Base-by-base conservation (phyloP, 305 asterid genomes). In the Ilex paraguariensis region DNA sequence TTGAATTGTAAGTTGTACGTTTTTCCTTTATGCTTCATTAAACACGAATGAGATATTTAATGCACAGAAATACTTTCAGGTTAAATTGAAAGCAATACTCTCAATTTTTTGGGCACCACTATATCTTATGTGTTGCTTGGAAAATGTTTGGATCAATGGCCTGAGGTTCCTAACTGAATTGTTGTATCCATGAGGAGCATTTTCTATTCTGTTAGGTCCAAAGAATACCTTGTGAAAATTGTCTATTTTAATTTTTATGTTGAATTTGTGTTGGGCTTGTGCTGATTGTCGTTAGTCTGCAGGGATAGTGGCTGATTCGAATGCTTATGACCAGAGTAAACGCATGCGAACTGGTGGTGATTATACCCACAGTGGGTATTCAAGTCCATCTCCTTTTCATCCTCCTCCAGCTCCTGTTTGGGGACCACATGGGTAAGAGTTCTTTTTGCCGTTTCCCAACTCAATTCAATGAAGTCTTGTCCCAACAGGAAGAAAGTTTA, bases 271-370 rank as follows among this genome's bases (percentile, higher is more conserved):
- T 12, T 10, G 13, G 3, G 31, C 7, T 5, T 44, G 63, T 74
- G 57, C 57, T 31, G 53, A 63, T 61, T 51, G 21, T 6, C 45
- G 15, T 64, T 59, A 16, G 0, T 42, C 6, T 66, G 66, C 79
- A 90, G 97, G 97, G 51, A 87, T 85, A 68, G 95, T 90, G 66
- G 84, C 86, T 56, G 95, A 90, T 77, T 70, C 95, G 33, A 93
- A 80, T 69, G 80, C 84, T 54, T 84, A 83, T 78, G 98, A 93
- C 73, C 99, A 87, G 78, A 93, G 96, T 71, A 93, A 93, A 77
- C 92, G 99, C 7, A 73, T 93, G 91, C 82, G 99, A 56, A 93
- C 88, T 5, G 97, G 96, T 21, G 97, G 95, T 73, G 99, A 93
- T 72, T 88, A 93, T 79, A 80, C 95, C 4, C 95, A 93, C 49